Conservation (phyloP, 805 yeast species). For the Torulaspora delbrueckii region DNA sequence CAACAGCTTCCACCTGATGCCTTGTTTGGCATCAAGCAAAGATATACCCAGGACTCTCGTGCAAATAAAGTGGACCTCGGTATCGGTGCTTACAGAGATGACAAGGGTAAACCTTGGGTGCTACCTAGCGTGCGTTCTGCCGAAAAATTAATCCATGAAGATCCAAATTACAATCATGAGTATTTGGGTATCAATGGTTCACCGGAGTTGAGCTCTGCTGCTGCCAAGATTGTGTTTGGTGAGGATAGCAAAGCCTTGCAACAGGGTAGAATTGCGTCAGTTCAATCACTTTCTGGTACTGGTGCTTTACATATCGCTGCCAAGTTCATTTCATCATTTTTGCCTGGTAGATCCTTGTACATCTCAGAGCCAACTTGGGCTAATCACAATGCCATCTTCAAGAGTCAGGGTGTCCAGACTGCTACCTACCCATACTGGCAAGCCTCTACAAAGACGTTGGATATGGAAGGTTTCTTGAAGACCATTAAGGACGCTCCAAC, state of each 20-base stretch:
- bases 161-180: constrained; percentile 73
- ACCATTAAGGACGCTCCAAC: constrained; percentile 61
- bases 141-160: constrained; percentile 55
- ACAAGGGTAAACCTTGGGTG: constrained; percentile 82
- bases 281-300: constrained; percentile 92
- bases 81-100: constrained; percentile 93
- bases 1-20: constrained; percentile 79
- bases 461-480: constrained; percentile 60
- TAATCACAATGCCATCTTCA: constrained; percentile 83
- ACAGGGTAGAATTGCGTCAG: constrained; percentile 65
- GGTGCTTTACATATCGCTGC: constrained; percentile 93
- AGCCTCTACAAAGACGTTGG: constrained; percentile 59
- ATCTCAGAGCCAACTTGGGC: constrained; percentile 96
- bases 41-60: constrained; percentile 55
- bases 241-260: constrained; percentile 49
- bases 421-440: constrained; percentile 85
- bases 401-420: constrained; percentile 60
- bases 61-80: constrained; percentile 75
- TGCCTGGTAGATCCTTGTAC: constrained; percentile 48
- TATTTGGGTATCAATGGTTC: constrained; percentile 80
- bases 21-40: constrained; percentile 71
- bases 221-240: constrained; percentile 72
- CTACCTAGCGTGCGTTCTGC: constrained; percentile 71
- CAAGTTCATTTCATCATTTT: constrained; percentile 36
- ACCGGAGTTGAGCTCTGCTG: constrained; percentile 59